phyloP scores from a whole-genome alignment of 257 asterid genomes.

The Scutellaria galericulata region DNA sequence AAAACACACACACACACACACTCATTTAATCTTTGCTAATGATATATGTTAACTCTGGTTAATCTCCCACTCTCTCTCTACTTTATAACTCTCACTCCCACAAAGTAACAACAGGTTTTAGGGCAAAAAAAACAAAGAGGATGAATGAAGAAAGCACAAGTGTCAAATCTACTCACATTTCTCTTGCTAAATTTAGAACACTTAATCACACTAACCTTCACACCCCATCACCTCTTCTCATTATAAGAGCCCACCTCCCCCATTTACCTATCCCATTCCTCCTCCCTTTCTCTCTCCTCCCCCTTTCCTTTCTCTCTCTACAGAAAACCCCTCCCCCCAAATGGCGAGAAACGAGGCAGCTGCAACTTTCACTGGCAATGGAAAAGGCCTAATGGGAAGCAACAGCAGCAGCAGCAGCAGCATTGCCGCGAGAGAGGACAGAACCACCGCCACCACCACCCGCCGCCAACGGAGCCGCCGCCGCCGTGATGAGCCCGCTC shows the following conservation, averaged over 20 bases:
- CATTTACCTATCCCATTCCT: slow-evolving; percentile 24
- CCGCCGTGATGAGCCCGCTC: not conserved
- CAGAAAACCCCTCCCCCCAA: not conserved
- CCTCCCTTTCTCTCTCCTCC: slow-evolving; percentile 13
- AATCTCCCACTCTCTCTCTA: not conserved
- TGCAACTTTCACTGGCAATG: slow-evolving; percentile 8
- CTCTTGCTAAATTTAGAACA: slow-evolving; percentile 45
- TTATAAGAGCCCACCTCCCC: slow-evolving; percentile 42
- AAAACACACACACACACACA: too few species aligned
- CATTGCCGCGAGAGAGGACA: slow-evolving; percentile 2
- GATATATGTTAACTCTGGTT: slow-evolving; percentile 26
- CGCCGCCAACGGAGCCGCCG: not conserved
- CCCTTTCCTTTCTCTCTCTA: slow-evolving; percentile 11
- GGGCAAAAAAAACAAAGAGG: slow-evolving; percentile 31
- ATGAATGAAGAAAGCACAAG: slow-evolving; percentile 59
- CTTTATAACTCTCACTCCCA: slow-evolving; percentile 33
- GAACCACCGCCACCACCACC: not conserved
- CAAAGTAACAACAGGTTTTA: not conserved
- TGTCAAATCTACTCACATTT: slow-evolving; percentile 44
- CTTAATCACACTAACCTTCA: slow-evolving; percentile 30
- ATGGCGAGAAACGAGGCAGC: slow-evolving; percentile 29
- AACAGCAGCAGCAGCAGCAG: slow-evolving; percentile 23
- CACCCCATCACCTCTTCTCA: slow-evolving; percentile 28
- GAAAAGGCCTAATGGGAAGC: slow-evolving; percentile 28
- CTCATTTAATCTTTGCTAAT: too few species aligned